phyloP scores from a whole-genome alignment of 352 stramenopile species.

The Phytophthora pistaciae region DNA sequence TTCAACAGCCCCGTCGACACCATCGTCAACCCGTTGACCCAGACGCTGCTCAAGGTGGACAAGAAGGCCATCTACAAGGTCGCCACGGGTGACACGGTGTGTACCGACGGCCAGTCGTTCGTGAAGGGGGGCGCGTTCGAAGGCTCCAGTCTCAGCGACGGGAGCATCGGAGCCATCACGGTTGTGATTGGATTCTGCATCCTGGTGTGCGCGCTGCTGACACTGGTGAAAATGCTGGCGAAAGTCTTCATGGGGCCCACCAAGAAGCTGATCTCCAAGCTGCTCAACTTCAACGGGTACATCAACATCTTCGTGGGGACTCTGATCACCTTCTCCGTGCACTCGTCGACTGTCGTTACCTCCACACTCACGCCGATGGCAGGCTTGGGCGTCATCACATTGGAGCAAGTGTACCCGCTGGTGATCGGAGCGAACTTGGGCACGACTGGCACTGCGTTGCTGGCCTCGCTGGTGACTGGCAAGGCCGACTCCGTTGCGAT shows the following conservation, averaged over 20 bases:
- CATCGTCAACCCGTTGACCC: slow-evolving; percentile 41
- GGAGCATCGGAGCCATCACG: slow-evolving; percentile 45
- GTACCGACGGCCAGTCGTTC: slow-evolving; percentile 30
- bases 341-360: slow-evolving; percentile 91
- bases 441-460: slow-evolving; percentile 85
- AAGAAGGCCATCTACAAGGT: slow-evolving; percentile 42
- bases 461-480: slow-evolving; percentile 85
- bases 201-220: slow-evolving; percentile 47
- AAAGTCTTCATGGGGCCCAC: slow-evolving; percentile 78
- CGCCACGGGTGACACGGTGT: slow-evolving; percentile 28
- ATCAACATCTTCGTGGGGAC: slow-evolving; percentile 84
- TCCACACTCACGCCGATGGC: slow-evolving; percentile 88
- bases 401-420: slow-evolving; percentile 90
- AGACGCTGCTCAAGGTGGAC: slow-evolving; percentile 37
- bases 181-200: slow-evolving; percentile 49
- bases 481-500: slow-evolving; percentile 81
- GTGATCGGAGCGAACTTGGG: slow-evolving; percentile 92
- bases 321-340: slow-evolving; percentile 85
- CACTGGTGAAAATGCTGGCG: slow-evolving; percentile 51
- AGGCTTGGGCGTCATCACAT: slow-evolving; percentile 79
- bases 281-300: slow-evolving; percentile 90
- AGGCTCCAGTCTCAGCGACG: slow-evolving; percentile 32
- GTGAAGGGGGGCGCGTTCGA: slow-evolving; percentile 43
- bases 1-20: slow-evolving; percentile 49
- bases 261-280: slow-evolving; percentile 80